These are phyloP conservation scores for Solanum boliviense DNA, from an alignment of 257 asterid genomes.

Conservation along the genomic window DNA sequence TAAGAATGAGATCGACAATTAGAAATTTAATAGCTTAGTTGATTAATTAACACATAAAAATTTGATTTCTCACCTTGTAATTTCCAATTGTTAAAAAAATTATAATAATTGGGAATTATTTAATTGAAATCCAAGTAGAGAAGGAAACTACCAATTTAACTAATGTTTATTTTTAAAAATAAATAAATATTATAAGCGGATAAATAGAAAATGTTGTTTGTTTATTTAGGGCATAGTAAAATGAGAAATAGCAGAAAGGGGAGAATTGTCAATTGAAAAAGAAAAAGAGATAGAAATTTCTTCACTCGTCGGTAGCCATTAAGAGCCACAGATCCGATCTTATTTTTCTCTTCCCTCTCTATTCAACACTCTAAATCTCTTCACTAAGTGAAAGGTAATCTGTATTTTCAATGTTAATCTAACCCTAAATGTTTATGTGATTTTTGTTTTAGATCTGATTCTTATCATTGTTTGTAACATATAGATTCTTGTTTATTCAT, in stretches of 20 bases:
- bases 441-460: not conserved
- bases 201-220: not conserved
- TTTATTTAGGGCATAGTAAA: not conserved
- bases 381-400: not conserved
- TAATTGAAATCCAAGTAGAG: not conserved
- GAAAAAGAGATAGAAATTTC: not conserved
- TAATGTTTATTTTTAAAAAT: not conserved
- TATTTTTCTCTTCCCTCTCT: not conserved
- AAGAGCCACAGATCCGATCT: slow-evolving; percentile 2
- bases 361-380: not conserved
- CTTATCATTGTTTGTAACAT: not conserved
- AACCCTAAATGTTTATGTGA: not conserved
- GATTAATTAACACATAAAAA: not conserved
- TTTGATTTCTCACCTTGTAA: not conserved
- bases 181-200: not conserved
- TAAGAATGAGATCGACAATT: not conserved
- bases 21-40: not conserved
- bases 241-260: not conserved
- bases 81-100: too few relatives aligned
- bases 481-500: not conserved
- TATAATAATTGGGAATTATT: not conserved
- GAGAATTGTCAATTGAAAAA: not conserved
- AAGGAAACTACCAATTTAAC: not conserved
- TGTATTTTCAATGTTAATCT: not conserved
- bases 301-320: not conserved